Conservation (phyloP, 768 basidiomycete species). For the Leccinum broughii region DNA sequence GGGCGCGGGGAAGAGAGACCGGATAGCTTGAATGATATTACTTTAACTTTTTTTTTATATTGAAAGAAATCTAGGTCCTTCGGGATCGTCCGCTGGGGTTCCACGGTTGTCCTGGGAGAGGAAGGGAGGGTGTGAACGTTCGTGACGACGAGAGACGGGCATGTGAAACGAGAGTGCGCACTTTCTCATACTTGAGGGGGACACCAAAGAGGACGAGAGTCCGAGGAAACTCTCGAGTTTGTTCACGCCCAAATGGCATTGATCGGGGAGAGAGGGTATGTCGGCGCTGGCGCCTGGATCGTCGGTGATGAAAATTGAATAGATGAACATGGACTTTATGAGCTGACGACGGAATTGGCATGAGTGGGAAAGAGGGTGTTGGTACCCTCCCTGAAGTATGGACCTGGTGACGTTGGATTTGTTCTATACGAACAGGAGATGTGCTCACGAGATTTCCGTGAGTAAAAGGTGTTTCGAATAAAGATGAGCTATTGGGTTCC, state of each 20-base stretch:
- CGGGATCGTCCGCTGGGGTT: constrained; percentile 84
- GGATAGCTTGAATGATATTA: constrained; percentile 63
- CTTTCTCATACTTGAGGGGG: constrained; percentile 71
- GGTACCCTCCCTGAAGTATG: constrained; percentile 89
- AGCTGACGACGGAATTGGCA: constrained; percentile 83
- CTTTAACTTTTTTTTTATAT: too few species aligned
- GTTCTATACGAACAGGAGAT: background rate
- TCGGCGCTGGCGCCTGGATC: constrained; percentile 81
- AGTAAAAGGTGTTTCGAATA: background rate
- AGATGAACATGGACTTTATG: constrained; percentile 96
- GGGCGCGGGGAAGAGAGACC: constrained; percentile 65
- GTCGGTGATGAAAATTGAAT: constrained; percentile 99
- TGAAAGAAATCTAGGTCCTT: constrained; percentile 59
- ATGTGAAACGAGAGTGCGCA: constrained; percentile 39
- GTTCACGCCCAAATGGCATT: constrained; percentile 95
- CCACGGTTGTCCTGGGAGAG: constrained; percentile 69
- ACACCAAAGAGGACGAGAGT: constrained; percentile 91
- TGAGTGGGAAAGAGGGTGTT: constrained; percentile 83
- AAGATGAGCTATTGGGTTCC: too few species aligned
- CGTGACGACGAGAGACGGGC: background rate
- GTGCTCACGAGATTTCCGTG: constrained; percentile 50
- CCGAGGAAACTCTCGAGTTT: constrained; percentile 80
- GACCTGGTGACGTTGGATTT: constrained; percentile 46
- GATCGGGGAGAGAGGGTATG: constrained; percentile 79
- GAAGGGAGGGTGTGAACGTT: background rate